Base-by-base conservation (phyloP, 495 filamentous ascomycete species). In the Penicillium egyptiacum region DNA sequence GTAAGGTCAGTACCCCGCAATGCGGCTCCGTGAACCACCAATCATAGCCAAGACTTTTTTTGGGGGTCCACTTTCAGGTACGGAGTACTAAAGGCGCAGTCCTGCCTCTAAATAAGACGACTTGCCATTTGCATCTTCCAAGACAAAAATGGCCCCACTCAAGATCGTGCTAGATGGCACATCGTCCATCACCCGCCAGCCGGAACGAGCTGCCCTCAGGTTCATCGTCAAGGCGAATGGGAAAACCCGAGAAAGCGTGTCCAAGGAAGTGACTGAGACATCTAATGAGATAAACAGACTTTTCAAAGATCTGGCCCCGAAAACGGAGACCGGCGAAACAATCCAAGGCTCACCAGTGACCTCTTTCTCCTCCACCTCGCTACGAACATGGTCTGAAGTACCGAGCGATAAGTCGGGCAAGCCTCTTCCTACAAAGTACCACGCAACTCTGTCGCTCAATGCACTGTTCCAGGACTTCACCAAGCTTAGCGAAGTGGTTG, bases 401-500 rank as follows among this genome's bases (percentile, higher is more conserved):
- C 23, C 23, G 4, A 10, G n/a, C 2, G 25, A 26, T 26, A 26
- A 0, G 5, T 16, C 43, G 14, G 23, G 12, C 14, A 7, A 28
- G 2, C 17, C 17, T 17, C 22, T n/a, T 19, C 26, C 20, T 28
- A 4, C 12, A n/a, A 16, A 4, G 2, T 25, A 59, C 49, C 25
- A 53, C 10, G 55, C 59, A 10, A 40, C 31, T 4, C 51, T 43
- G 5, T 58, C 52, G 0, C 25, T 63, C 12, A 35, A 47, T 1
- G 46, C 53, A 8, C 45, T 52, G 0, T 68, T 68, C 41, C 63
- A 53, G 6, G 56, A 63, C 28, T 59, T 68, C 3, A 17, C 17
- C 26, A 58, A 56, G 23, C 14, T 68, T 7, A 54, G 52, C 26
- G 44, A 66, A 19, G 46, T 68, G 0, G 49, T 54, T 1, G 58